Evolutionary conservation across 1,139 yeast genomes (phyloP).

Genomic region (Debaryomyces fabryi): DNA sequence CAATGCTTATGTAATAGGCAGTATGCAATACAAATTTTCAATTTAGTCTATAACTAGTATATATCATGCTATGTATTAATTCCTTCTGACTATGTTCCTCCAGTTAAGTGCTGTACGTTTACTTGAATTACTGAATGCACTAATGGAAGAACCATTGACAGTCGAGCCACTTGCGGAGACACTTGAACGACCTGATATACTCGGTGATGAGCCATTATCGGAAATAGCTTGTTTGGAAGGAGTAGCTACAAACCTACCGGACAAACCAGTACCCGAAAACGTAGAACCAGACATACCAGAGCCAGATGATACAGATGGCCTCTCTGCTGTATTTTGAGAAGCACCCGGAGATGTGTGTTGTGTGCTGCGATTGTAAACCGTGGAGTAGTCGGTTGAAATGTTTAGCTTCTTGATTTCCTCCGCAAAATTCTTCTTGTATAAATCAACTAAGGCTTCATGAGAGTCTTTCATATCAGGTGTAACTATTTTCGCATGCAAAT

Average conservation of each 20-base stretch:
- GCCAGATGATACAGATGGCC: neutral
- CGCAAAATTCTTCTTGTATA: slow-evolving; percentile 69
- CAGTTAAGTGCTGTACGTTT: slow-evolving; percentile 54
- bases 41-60: neutral
- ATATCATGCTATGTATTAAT: neutral
- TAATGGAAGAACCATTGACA: slow-evolving; percentile 2
- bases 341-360: neutral
- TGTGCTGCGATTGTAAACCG: slow-evolving; percentile 27
- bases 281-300: neutral
- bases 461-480: slow-evolving; percentile 59
- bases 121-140: slow-evolving; percentile 21
- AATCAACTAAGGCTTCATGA: slow-evolving; percentile 65
- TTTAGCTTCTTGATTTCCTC: slow-evolving; percentile 57
- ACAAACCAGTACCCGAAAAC: neutral
- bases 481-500: slow-evolving; percentile 69
- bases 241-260: neutral
- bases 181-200: slow-evolving; percentile 34
- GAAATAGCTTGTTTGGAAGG: slow-evolving; percentile 5
- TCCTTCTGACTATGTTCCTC: slow-evolving; percentile 31
- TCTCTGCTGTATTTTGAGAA: slow-evolving; percentile 3
- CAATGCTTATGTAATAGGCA: slow-evolving; percentile 1
- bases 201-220: slow-evolving; percentile 10
- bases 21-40: neutral
- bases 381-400: slow-evolving; percentile 38
- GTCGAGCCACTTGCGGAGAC: slow-evolving; percentile 24